These are phyloP conservation scores for Pseudogymnoascus sp. DNA, from an alignment of 2,329 filamentous ascomycete species.

Conservation along the genomic window DNA sequence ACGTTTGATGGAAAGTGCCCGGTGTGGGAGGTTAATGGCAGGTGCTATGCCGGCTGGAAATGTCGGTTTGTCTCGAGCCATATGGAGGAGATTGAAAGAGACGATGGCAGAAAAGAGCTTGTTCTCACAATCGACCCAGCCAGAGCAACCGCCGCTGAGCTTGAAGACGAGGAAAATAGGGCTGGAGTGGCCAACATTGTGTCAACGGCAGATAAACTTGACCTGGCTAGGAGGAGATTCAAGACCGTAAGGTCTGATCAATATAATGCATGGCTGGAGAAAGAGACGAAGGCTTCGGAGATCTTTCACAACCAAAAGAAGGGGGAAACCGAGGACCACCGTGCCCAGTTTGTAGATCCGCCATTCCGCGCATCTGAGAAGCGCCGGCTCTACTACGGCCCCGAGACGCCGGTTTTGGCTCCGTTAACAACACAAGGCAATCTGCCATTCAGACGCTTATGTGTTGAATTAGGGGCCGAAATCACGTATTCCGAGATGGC, in stretches of 20 bases:
- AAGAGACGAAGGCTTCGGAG: constrained; percentile 44
- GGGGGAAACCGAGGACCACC: constrained; percentile 54
- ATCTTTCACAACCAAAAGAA: constrained; percentile 38
- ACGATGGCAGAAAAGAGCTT: constrained; percentile 77
- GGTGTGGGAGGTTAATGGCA: constrained; percentile 66
- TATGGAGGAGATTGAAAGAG: constrained; percentile 66
- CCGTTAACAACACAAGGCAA: constrained; percentile 96
- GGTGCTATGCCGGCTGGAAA: constrained; percentile 82
- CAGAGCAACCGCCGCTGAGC: constrained; percentile 8
- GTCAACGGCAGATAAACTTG: constrained; percentile 58
- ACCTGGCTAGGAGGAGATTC: constrained; percentile 63
- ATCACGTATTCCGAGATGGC: constrained; percentile 99
- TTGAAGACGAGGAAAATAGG: constrained; percentile 37
- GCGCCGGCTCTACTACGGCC: constrained; percentile 83
- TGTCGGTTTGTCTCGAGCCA: constrained; percentile 87
- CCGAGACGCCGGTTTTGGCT: constrained; percentile 86
- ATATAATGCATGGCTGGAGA: constrained; percentile 70
- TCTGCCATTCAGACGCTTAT: constrained; percentile 84
- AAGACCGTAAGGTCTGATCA: constrained; percentile 64
- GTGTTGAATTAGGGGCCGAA: constrained; percentile 79
- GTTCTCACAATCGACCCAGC: constrained; percentile 47
- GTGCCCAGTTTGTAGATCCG: constrained; percentile 75
- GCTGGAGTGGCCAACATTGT: constrained; percentile 69
- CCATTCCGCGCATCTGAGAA: constrained; percentile 91
- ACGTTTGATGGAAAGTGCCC: constrained; percentile 75